These are phyloP conservation scores for Leishmania major DNA, from an alignment of 208 protist species.

Conservation along the genomic window DNA sequence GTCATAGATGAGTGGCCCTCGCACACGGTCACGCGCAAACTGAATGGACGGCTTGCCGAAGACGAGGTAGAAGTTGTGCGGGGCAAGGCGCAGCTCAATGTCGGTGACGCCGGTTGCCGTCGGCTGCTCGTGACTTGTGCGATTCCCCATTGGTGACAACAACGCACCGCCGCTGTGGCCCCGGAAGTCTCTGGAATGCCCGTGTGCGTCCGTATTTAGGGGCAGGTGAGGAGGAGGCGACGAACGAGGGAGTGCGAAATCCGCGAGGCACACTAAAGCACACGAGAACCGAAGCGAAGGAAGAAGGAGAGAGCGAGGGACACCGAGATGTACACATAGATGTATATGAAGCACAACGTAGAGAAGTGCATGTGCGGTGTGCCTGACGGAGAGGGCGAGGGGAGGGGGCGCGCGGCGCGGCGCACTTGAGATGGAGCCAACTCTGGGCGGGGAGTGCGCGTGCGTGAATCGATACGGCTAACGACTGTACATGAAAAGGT, in stretches of 20 bases:
- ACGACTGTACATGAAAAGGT: not conserved
- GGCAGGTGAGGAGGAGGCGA: not conserved
- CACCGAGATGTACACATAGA: not conserved
- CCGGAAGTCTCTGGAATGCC: not conserved
- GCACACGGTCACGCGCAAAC: constrained; percentile 34
- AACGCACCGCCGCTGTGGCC: not conserved
- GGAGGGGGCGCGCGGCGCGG: not conserved
- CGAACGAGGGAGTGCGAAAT: not conserved
- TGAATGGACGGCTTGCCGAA: constrained; percentile 60
- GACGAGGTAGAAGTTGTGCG: constrained; percentile 68
- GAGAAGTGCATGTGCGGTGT: not conserved
- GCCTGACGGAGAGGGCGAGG: not conserved
- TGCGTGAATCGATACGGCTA: not conserved
- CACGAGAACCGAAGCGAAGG: not conserved
- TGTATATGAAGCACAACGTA: not conserved
- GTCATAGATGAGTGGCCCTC: constrained; percentile 68
- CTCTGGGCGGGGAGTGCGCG: not conserved
- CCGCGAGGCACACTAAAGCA: not conserved
- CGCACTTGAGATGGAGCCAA: not conserved
- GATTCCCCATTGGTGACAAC: constrained; percentile 18
- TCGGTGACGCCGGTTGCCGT: constrained; percentile 6
- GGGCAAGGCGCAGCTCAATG: constrained; percentile 29
- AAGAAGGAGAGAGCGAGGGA: not conserved
- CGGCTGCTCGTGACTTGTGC: constrained; percentile 11
- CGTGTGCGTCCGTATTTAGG: not conserved